Evolutionary conservation across 139 green algal genomes (phyloP), one percentile per base, ranked within the genome.

Genomic region (Coelastrella sp.): DNA sequence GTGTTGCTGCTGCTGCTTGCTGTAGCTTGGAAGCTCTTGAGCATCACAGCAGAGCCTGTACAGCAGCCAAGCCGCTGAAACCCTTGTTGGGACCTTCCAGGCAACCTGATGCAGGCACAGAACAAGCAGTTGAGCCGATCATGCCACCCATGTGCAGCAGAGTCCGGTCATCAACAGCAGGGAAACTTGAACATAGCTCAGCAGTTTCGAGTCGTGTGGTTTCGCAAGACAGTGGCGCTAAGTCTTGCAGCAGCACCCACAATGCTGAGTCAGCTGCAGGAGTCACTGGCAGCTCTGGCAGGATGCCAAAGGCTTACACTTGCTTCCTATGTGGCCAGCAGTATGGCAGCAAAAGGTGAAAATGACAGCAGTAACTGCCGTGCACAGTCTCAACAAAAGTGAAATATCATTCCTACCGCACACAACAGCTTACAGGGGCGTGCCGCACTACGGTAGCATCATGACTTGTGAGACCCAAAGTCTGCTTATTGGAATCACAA

Each of bases 1-100:
- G n/a, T n/a, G n/a, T n/a, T n/a, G n/a, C n/a, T 71, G 27, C 62
- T 43, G 62, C 62, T 71, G 62, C 1, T 71, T 71, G 62, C 62
- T 41, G 2, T 23, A 76, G 67, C 37, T 19, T 53, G 23, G 67
- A 76, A 40, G 67, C 67, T 25, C 67, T 76, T 21, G 67, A 27
- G 21, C 27, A 27, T 21, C 67, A 76, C 37, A 76, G 67, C 67
- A 76, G 32, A 37, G 67, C 37, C 35, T 74, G 67, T n/a, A 53
- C 67, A 76, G 67, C 67, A 34, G 67, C 27, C 23, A 45, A 48
- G 17, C 67, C 67, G 19, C n/a, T 53, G 37, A 76, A 76, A 40
- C 67, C 67, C 67, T 32, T 34, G n/a, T n/a, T n/a, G n/a, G n/a
- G n/a, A n/a, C n/a, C n/a, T n/a, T n/a, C n/a, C n/a, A n/a, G n/a